Evolutionary conservation across 2,329 filamentous ascomycete species (phyloP), one percentile per base, ranked within the genome.

Genomic region (Pseudocercospora fuligena): DNA sequence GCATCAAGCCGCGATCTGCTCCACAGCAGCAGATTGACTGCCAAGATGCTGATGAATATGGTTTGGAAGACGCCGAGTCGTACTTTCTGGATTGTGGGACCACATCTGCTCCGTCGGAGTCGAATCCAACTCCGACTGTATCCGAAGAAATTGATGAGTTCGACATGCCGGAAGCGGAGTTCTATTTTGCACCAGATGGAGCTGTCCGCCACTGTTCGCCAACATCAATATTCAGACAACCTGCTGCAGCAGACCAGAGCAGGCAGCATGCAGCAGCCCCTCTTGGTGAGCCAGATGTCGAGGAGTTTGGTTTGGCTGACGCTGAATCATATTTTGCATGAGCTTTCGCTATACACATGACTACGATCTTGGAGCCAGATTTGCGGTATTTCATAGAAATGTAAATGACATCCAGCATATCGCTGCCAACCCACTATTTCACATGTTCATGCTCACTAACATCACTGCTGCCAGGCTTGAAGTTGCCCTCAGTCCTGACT

Each of bases 91-190:
- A 43, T n/a, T 14, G n/a, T 43, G 40, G 12, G 3, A 4, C 27
- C 27, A 27, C 27, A 43, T 43, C 40, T 43, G 40, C 4, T n/a
- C 40, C 27, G 27, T 3, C 27, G 27, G 27, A 27, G 27, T 6
- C 27, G 27, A 27, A 27, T 27, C 3, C 27, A 27, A 27, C 6
- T 27, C 3, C 27, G 27, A 27, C 3, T 27, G 27, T 27, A 27
- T 3, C 27, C 3, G 4, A 31, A 27, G 25, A 25, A 16, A 31
- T 25, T 16, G 63, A 63, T 33, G 66, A 68, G 29, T 66, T 66
- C 43, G 60, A 66, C 25, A 36, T 68, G 19, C 54, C 54, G n/a
- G 53, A 66, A n/a, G 63, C 66, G 5, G 66, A 68, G 51, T 27
- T 9, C 14, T 66, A 66, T 36, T 66, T 68, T 49, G 16, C 33